These are phyloP conservation scores for Coemansia sp. DNA, from an alignment of 192 early-diverging fungal species.

Conservation along the genomic window DNA sequence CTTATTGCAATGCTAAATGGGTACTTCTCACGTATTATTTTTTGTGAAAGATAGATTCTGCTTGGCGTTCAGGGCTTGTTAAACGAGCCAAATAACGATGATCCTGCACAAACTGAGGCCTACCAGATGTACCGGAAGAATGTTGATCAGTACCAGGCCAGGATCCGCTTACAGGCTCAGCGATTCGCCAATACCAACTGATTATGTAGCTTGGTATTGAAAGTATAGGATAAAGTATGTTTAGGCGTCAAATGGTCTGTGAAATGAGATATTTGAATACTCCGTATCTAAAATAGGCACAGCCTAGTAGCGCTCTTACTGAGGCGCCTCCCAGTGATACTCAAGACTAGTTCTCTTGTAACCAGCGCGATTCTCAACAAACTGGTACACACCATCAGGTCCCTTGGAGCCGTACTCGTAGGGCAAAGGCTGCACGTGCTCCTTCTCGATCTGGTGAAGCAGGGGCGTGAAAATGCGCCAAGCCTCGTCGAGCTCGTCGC, in stretches of 20 bases:
- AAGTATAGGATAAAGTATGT: neutral
- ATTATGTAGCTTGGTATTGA: neutral
- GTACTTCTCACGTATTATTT: neutral
- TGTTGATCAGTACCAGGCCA: conserved; percentile 58
- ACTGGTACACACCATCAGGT: conserved; percentile 72
- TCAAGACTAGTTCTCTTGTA: conserved; percentile 46
- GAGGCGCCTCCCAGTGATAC: conserved; percentile 48
- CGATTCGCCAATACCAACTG: conserved; percentile 23
- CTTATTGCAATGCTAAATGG: conserved; percentile 1
- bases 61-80: conserved; percentile 92
- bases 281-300: neutral
- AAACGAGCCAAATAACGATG: conserved; percentile 87
- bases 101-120: conserved; percentile 70
- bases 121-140: conserved; percentile 58
- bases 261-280: neutral
- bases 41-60: conserved; percentile 65
- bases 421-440: conserved; percentile 61
- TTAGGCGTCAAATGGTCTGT: neutral
- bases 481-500: conserved; percentile 88
- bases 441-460: conserved; percentile 79
- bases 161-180: conserved; percentile 64
- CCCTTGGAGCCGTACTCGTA: conserved; percentile 84
- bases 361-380: conserved; percentile 46
- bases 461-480: conserved; percentile 97
- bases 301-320: conserved; percentile 10